phyloP scores from a whole-genome alignment of 257 asterid species.

The Solanum clarkiae region DNA sequence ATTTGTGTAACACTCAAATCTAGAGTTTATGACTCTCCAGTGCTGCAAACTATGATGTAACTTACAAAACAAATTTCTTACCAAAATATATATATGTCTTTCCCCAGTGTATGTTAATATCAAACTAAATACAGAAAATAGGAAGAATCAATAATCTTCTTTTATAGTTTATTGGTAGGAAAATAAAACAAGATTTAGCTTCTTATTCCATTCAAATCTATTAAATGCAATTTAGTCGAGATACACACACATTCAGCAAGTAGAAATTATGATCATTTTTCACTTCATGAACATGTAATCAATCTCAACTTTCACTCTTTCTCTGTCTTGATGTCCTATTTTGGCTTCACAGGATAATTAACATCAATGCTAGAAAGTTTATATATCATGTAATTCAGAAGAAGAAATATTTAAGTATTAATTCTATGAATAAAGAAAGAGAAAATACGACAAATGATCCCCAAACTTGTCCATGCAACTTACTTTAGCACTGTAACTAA shows the following conservation, averaged over 20 bases:
- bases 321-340: background rate
- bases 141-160: background rate
- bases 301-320: background rate
- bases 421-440: background rate
- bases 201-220: background rate
- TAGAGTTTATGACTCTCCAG: background rate
- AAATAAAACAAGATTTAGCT: background rate
- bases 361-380: background rate
- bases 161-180: background rate
- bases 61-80: background rate
- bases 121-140: background rate
- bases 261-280: background rate
- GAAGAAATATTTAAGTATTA: background rate
- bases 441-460: no score
- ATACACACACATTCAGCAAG: background rate
- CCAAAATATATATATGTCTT: background rate
- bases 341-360: background rate
- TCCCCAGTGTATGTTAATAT: background rate
- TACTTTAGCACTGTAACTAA: no score
- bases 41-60: background rate
- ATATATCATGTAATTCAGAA: background rate
- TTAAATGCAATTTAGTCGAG: background rate
- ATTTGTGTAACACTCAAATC: background rate
- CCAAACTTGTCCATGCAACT: no score
- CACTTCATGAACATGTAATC: background rate